A percentile compares a stretch with the other conserved stretches of the same genome.
phyloP scores from a whole-genome alignment of 2,329 filamentous ascomycete genomes.

The Hirsutella minnesotensis region DNA sequence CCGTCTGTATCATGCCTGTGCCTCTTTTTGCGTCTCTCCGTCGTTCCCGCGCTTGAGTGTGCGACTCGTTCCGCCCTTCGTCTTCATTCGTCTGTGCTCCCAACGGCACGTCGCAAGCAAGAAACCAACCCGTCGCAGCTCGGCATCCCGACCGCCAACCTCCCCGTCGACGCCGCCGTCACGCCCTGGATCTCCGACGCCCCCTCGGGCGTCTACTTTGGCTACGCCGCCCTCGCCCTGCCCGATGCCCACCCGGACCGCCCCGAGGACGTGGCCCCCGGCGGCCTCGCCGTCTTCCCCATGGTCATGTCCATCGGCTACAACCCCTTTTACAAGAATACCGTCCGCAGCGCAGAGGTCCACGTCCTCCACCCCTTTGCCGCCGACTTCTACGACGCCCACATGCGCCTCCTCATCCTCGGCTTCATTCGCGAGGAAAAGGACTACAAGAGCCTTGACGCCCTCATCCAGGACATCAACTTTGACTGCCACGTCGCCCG shows the following conservation, averaged over 20 bases:
- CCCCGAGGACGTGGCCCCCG: slow-evolving; percentile 1
- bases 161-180: slow-evolving; percentile 56
- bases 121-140: slow-evolving; percentile 39
- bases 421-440: slow-evolving; percentile 84
- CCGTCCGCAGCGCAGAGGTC: slow-evolving; percentile 74
- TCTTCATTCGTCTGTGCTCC: too few relatives aligned
- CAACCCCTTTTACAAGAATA: slow-evolving; percentile 97
- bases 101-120: too few relatives aligned
- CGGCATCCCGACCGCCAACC: slow-evolving; percentile 92
- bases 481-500: slow-evolving; percentile 77
- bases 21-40: too few relatives aligned
- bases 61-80: too few relatives aligned
- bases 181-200: slow-evolving; percentile 50
- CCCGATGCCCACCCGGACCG: slow-evolving; percentile 33
- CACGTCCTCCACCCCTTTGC: slow-evolving; percentile 72
- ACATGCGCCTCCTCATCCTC: slow-evolving; percentile 68
- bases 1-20: not conserved
- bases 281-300: slow-evolving; percentile 45
- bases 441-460: slow-evolving; percentile 77
- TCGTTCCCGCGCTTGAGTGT: too few relatives aligned
- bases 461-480: slow-evolving; percentile 76
- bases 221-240: slow-evolving; percentile 67
- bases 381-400: slow-evolving; percentile 73
- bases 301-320: slow-evolving; percentile 94
- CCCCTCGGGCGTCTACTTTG: slow-evolving; percentile 82